phyloP scores from a whole-genome alignment of 1,284 basidiomycete species.

The Irpex sp. region DNA sequence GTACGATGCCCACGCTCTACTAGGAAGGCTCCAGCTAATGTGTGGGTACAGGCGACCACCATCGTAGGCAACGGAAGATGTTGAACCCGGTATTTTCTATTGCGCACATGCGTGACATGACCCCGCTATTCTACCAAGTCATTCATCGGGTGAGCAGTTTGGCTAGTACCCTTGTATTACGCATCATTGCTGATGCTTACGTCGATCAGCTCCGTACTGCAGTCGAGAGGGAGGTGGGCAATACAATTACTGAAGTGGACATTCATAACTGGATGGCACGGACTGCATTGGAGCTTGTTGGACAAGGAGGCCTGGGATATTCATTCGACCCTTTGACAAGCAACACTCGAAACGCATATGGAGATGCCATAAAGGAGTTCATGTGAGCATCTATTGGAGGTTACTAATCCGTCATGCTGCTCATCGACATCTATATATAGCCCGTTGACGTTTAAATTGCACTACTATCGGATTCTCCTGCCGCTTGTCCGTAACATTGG shows the following conservation, averaged over 20 bases:
- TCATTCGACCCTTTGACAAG: slow-evolving; percentile 20
- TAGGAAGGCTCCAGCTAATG: too few relatives aligned
- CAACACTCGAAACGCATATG: not conserved
- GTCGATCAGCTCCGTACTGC: slow-evolving; percentile 19
- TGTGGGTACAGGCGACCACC: slow-evolving; percentile 20
- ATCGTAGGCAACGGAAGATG: slow-evolving; percentile 30
- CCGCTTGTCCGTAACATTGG: slow-evolving; percentile 3
- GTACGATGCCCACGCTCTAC: not conserved
- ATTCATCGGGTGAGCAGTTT: slow-evolving; percentile 22
- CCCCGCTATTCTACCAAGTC: slow-evolving; percentile 31
- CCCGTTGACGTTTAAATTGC: not conserved
- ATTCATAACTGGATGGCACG: slow-evolving; percentile 32
- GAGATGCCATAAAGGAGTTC: slow-evolving; percentile 20
- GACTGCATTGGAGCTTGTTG: slow-evolving; percentile 32
- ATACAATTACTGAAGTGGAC: slow-evolving; percentile 26
- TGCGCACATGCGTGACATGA: slow-evolving; percentile 27
- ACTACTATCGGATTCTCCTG: slow-evolving; percentile 1
- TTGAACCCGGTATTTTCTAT: slow-evolving; percentile 33
- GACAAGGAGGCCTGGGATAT: slow-evolving; percentile 33
- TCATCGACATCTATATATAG: not conserved
- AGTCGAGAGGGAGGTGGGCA: slow-evolving; percentile 15
- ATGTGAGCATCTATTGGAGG: slow-evolving; percentile 11
- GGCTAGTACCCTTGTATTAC: not conserved
- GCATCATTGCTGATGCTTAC: not conserved
- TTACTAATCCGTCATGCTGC: not conserved